Conservation (phyloP, 129 eudicot genomes). For the Flaveria bidentis region DNA sequence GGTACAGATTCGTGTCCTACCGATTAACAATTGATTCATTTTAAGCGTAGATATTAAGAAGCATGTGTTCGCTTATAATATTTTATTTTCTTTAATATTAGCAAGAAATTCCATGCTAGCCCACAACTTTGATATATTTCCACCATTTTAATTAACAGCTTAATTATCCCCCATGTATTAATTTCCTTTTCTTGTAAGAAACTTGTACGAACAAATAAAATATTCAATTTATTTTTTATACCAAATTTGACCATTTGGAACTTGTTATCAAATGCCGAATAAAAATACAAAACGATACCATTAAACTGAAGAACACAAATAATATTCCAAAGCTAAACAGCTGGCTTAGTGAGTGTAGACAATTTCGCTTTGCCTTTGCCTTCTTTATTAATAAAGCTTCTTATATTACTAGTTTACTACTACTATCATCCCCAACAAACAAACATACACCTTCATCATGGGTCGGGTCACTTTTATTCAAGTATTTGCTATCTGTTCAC, state of each 20-base stretch:
- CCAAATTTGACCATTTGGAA: slow-evolving; percentile 25
- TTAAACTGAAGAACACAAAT: background rate
- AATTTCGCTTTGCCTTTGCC: slow-evolving; percentile 27
- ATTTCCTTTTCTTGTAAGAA: background rate
- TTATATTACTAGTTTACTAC: background rate
- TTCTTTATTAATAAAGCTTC: slow-evolving; percentile 30
- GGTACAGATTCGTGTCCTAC: too few species aligned
- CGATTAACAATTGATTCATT: too few species aligned
- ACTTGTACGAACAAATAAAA: background rate
- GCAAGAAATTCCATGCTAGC: slow-evolving; percentile 5
- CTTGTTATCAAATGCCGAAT: background rate
- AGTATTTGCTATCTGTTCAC: slow-evolving; percentile 31
- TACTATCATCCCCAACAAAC: slow-evolving; percentile 1
- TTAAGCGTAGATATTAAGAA: too few species aligned
- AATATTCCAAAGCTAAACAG: slow-evolving; percentile 37
- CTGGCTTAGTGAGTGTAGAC: slow-evolving; percentile 41
- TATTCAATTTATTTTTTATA: background rate
- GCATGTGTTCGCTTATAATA: too few species aligned
- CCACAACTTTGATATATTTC: slow-evolving; percentile 26
- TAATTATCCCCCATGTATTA: background rate
- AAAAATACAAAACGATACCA: background rate
- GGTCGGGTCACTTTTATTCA: slow-evolving; percentile 37
- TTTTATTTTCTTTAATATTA: too few species aligned
- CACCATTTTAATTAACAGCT: background rate
- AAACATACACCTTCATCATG: slow-evolving; percentile 32